Conservation (phyloP, 192 early-diverging fungal species). For the Coemansia sp. region DNA sequence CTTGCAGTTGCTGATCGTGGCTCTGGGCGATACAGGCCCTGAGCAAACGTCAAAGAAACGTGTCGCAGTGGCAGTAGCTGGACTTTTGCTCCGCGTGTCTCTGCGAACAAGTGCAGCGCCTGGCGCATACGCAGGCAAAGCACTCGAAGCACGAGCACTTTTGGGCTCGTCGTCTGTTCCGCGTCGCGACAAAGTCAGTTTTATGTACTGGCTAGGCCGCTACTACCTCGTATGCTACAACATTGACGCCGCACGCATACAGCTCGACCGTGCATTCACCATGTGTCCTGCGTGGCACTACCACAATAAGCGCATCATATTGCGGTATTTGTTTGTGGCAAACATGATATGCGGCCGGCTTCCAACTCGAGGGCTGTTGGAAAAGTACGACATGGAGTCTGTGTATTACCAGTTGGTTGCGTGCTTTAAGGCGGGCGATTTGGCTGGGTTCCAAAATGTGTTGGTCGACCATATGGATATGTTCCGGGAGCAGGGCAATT, state of each 20-base stretch:
- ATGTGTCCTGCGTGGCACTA: constrained; percentile 35
- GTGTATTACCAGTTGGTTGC: constrained; percentile 25
- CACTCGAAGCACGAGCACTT: constrained; percentile 32
- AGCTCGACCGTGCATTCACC: constrained; percentile 43
- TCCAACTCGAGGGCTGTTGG: constrained; percentile 18
- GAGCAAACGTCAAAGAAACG: constrained; percentile 27
- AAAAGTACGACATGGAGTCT: constrained; percentile 45
- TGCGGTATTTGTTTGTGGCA: constrained; percentile 45
- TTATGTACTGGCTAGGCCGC: constrained; percentile 48
- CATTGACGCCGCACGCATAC: constrained; percentile 34
- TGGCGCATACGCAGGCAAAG: constrained; percentile 44
- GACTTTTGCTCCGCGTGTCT: constrained; percentile 37
- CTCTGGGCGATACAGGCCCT: constrained; percentile 32
- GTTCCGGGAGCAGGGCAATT: constrained; percentile 50
- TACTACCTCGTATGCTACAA: constrained; percentile 49
- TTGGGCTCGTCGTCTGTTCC: constrained; percentile 14
- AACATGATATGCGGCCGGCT: constrained; percentile 47
- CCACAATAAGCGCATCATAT: constrained; percentile 48
- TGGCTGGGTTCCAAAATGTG: constrained; percentile 36
- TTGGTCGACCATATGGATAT: constrained; percentile 40
- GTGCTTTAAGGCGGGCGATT: constrained; percentile 37
- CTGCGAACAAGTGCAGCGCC: constrained; percentile 42
- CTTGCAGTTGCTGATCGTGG: constrained; percentile 30
- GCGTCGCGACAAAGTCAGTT: constrained; percentile 28
- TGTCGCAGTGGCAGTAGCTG: constrained; percentile 40